phyloP scores from a whole-genome alignment of 768 basidiomycete species.

The Lentinula boryana region DNA sequence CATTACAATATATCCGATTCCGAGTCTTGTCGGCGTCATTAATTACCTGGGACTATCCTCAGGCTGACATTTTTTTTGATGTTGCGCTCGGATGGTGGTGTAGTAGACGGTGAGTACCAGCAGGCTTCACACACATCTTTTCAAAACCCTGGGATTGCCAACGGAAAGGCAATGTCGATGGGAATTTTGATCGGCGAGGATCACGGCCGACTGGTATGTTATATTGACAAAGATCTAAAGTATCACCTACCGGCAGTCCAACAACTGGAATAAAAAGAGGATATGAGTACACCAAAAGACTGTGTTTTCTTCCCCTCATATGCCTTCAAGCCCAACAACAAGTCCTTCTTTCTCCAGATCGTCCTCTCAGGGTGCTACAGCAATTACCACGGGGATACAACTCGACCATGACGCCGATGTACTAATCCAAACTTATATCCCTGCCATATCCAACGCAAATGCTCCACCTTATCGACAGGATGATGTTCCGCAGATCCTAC shows the following conservation, averaged over 20 bases:
- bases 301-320: background rate
- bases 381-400: conserved; percentile 5
- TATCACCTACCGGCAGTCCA: too few species aligned
- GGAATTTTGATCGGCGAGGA: background rate
- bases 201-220: background rate
- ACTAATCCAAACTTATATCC: conserved; percentile 7
- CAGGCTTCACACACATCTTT: background rate
- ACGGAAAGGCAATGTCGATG: background rate
- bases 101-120: too few species aligned
- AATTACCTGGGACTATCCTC: too few species aligned
- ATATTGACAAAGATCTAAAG: background rate
- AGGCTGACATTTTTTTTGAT: too few species aligned
- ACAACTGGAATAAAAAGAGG: too few species aligned
- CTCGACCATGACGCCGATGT: conserved; percentile 4
- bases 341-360: background rate
- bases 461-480: background rate
- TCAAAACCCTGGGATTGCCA: background rate
- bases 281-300: too few species aligned
- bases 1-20: too few species aligned
- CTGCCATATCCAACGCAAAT: background rate
- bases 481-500: conserved; percentile 8
- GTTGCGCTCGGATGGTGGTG: too few species aligned
- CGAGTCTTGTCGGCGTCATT: too few species aligned
- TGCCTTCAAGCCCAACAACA: background rate
- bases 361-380: background rate